A percentile compares a stretch with the other conserved stretches of the same genome.
These are phyloP conservation scores for Fagopyrum homotropicum DNA, from an alignment of 148 eudicot genomes.

Conservation along the genomic window DNA sequence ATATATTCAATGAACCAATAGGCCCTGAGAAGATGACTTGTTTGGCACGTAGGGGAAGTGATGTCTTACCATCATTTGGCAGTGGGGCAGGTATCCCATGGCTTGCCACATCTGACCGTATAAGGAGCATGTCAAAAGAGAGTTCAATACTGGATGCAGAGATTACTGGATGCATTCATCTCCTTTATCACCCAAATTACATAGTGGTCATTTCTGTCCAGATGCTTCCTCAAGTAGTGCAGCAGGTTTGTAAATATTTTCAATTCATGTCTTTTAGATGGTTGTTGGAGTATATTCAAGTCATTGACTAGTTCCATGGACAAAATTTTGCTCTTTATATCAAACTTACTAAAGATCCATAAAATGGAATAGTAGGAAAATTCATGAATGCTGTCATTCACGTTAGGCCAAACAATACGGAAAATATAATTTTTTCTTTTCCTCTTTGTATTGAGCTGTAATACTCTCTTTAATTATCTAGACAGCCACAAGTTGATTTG, in stretches of 20 bases:
- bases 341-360: too few species aligned
- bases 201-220: constrained; percentile 90
- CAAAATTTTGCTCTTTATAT: too few species aligned
- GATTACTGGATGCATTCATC: constrained; percentile 73
- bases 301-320: too few species aligned
- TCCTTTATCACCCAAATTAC: constrained; percentile 88
- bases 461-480: too few species aligned
- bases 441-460: too few species aligned
- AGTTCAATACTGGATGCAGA: constrained; percentile 80
- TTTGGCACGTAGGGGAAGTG: constrained; percentile 95
- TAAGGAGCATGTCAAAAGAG: constrained; percentile 66
- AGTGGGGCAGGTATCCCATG: constrained; percentile 81
- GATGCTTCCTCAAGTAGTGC: constrained; percentile 98
- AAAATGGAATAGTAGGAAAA: too few species aligned
- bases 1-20: constrained; percentile 88
- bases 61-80: constrained; percentile 87
- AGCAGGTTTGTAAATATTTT: constrained; percentile 46
- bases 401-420: too few species aligned
- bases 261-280: too few species aligned
- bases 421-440: too few species aligned
- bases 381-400: too few species aligned
- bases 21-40: constrained; percentile 88
- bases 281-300: too few species aligned
- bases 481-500: too few species aligned
- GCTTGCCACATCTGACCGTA: constrained; percentile 72